Evolutionary conservation across 2,329 filamentous ascomycete genomes (phyloP).

Genomic region (Fusarium sororula): DNA sequence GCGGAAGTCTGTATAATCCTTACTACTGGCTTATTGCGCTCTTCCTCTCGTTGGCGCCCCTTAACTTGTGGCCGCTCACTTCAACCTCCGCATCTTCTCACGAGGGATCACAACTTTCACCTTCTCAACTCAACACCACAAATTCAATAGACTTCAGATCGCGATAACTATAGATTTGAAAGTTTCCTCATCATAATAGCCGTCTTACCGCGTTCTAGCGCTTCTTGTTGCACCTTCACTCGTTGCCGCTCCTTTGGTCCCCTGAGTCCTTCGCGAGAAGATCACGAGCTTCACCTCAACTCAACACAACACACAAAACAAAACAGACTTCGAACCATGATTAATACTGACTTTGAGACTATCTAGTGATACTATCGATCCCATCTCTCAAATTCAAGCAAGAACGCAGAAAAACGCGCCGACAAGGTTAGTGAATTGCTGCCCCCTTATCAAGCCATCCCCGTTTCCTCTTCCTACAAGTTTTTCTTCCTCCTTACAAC

Average conservation of each 20-base stretch:
- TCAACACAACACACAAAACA: neutral
- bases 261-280: neutral
- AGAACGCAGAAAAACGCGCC: neutral
- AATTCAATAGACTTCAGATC: neutral
- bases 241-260: neutral
- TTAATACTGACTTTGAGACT: neutral
- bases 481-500: neutral
- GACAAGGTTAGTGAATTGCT: slow-evolving; percentile 8
- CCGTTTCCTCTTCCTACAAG: neutral
- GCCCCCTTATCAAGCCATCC: neutral
- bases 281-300: neutral
- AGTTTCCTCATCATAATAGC: no score
- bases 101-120: neutral
- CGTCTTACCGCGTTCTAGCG: neutral
- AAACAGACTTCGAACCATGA: neutral
- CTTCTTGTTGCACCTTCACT: neutral
- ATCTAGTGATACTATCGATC: neutral
- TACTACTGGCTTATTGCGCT: neutral
- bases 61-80: neutral
- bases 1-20: neutral
- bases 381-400: neutral
- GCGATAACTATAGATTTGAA: no score
- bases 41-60: neutral
- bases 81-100: neutral
- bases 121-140: neutral